Conservation (phyloP, 1,139 yeast genomes). For the Blastobotrys capitulatus region DNA sequence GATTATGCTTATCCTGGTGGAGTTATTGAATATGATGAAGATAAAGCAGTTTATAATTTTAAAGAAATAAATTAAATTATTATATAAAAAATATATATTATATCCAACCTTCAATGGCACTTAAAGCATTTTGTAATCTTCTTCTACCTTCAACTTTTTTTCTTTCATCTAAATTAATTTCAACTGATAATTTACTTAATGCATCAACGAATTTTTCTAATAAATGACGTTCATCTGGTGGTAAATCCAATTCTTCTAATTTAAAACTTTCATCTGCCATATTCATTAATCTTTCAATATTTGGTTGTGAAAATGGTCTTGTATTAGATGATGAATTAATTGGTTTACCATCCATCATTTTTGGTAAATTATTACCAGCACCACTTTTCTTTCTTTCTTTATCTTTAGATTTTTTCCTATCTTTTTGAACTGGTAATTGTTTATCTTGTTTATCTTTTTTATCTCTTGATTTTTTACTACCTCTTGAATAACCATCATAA, state of each 20-base stretch:
- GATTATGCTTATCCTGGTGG: conserved; percentile 20
- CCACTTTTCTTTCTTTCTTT: background rate
- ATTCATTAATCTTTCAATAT: conserved; percentile 25
- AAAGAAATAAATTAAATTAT: background rate
- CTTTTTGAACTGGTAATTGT: background rate
- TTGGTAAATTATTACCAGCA: background rate
- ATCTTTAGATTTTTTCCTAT: background rate
- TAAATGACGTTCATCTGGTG: conserved; percentile 69
- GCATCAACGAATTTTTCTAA: conserved; percentile 84
- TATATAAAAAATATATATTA: conserved; percentile 13
- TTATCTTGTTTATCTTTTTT: background rate
- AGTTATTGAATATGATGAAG: conserved; percentile 19
- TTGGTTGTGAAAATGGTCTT: conserved; percentile 25
- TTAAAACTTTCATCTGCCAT: conserved; percentile 37
- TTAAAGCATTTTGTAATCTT: conserved; percentile 70
- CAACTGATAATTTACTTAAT: conserved; percentile 76
- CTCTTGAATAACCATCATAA: background rate
- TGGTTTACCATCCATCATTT: background rate
- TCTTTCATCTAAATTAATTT: conserved; percentile 78
- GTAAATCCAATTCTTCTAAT: conserved; percentile 67
- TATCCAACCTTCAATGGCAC: conserved; percentile 77
- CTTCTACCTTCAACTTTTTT: conserved; percentile 76
- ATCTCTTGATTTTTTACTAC: background rate
- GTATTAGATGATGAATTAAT: background rate
- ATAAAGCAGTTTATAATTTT: conserved; percentile 23